Evolutionary conservation across 768 basidiomycete species (phyloP).

Genomic region (Clavaria fumosa): DNA sequence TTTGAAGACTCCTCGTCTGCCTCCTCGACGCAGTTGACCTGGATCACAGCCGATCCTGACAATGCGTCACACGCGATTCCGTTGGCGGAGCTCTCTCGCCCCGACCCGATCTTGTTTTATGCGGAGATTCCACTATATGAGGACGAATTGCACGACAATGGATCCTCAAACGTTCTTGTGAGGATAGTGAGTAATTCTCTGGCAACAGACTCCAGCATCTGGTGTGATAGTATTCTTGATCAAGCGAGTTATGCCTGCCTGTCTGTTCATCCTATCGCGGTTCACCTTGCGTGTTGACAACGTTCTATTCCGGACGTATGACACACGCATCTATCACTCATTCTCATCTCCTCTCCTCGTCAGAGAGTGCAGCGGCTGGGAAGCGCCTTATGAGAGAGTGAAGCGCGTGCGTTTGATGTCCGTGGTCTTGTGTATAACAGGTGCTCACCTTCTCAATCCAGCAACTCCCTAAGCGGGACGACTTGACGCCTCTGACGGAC

Average conservation of each 20-base stretch:
- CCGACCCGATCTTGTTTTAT: constrained; percentile 96
- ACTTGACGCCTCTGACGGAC: constrained; percentile 81
- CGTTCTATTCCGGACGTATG: constrained; percentile 81
- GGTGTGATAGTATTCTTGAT: constrained; percentile 1
- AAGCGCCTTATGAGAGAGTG: constrained; percentile 73
- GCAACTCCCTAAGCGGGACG: constrained; percentile 58
- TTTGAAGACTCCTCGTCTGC: constrained; percentile 10
- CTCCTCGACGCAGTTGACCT: constrained; percentile 17
- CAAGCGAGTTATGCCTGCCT: constrained; percentile 94
- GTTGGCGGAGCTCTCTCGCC: constrained; percentile 67
- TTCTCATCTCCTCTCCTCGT: constrained; percentile 57
- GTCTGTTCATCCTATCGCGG: constrained; percentile 77
- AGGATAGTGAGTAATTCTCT: constrained; percentile 53
- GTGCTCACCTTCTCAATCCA: constrained; percentile 15
- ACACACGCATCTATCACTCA: constrained; percentile 82
- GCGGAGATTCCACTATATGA: constrained; percentile 91
- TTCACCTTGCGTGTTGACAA: constrained; percentile 92
- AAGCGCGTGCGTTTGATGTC: constrained; percentile 38
- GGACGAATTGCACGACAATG: constrained; percentile 96
- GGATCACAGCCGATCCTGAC: constrained; percentile 41
- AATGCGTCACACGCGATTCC: constrained; percentile 57
- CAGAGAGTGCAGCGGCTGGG: constrained; percentile 79
- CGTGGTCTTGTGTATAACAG: constrained; percentile 1
- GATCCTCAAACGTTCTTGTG: constrained; percentile 69
- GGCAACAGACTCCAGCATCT: background rate